These are phyloP conservation scores for Hymenoscyphus infarciens DNA, from an alignment of 2,329 filamentous ascomycete genomes.

Conservation along the genomic window DNA sequence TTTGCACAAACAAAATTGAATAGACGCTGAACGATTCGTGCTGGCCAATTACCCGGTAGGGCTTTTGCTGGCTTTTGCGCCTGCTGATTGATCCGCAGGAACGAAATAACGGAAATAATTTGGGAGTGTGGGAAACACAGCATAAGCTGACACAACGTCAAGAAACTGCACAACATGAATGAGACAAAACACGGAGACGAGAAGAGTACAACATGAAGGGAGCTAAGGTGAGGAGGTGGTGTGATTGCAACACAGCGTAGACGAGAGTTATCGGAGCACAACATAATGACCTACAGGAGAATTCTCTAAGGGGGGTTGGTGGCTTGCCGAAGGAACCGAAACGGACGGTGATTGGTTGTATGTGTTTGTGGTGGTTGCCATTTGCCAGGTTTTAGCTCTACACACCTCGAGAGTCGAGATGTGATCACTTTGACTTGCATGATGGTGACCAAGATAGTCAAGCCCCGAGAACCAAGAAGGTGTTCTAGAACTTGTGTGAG, in stretches of 20 bases:
- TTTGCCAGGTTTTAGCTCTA: background rate
- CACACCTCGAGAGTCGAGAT: no score
- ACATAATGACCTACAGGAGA: background rate
- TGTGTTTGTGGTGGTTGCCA: background rate
- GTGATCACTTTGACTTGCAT: no score
- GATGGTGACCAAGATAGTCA: no score
- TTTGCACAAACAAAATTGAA: background rate
- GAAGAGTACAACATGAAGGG: background rate
- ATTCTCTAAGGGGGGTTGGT: background rate
- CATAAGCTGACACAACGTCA: background rate
- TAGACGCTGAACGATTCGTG: background rate
- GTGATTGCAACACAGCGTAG: background rate
- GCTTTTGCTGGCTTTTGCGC: background rate
- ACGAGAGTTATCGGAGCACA: background rate
- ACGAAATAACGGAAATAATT: background rate
- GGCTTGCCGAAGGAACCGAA: background rate
- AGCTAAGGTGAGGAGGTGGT: background rate
- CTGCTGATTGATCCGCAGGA: background rate
- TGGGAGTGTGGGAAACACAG: background rate
- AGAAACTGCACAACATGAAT: background rate
- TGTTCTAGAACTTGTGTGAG: no score
- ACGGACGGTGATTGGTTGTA: background rate
- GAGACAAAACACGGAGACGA: background rate
- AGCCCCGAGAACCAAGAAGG: no score
- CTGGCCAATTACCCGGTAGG: background rate